Evolutionary conservation across 73 alveolate species (phyloP).

Genomic region (Effrenium voratum): DNA sequence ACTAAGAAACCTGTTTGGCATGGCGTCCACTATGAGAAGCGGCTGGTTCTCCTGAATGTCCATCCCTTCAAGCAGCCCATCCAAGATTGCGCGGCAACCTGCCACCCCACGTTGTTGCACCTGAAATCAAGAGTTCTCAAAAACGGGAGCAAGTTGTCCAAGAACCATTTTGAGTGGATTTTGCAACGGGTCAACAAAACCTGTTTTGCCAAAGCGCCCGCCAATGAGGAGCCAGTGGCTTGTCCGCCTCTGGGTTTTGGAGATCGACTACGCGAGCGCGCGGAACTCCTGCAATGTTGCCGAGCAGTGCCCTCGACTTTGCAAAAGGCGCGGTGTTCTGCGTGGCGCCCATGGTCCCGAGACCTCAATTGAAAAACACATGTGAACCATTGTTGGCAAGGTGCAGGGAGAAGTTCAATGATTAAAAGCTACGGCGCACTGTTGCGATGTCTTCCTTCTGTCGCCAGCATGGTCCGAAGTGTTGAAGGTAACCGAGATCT

Average conservation of each 20-base stretch:
- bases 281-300: background rate
- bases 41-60: background rate
- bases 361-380: too few relatives aligned
- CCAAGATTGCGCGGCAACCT: background rate
- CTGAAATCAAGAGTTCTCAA: too few relatives aligned
- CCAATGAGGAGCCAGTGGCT: slow-evolving; percentile 8
- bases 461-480: background rate
- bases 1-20: slow-evolving; percentile 31
- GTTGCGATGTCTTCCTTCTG: background rate
- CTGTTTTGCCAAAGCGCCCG: too few relatives aligned
- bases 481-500: background rate
- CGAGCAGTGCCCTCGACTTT: slow-evolving; percentile 1
- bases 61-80: background rate
- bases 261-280: slow-evolving; percentile 18
- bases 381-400: too few relatives aligned
- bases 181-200: too few relatives aligned
- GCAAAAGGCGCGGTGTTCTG: too few relatives aligned
- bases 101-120: slow-evolving; percentile 31
- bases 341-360: too few relatives aligned
- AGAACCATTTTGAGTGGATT: too few relatives aligned
- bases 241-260: background rate
- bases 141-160: too few relatives aligned
- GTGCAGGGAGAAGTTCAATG: too few relatives aligned
- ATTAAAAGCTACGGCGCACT: background rate
- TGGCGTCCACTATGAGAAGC: background rate